Evolutionary conservation across 2,329 filamentous ascomycete species (phyloP).

Genomic region (Sporothrix curviconia): DNA sequence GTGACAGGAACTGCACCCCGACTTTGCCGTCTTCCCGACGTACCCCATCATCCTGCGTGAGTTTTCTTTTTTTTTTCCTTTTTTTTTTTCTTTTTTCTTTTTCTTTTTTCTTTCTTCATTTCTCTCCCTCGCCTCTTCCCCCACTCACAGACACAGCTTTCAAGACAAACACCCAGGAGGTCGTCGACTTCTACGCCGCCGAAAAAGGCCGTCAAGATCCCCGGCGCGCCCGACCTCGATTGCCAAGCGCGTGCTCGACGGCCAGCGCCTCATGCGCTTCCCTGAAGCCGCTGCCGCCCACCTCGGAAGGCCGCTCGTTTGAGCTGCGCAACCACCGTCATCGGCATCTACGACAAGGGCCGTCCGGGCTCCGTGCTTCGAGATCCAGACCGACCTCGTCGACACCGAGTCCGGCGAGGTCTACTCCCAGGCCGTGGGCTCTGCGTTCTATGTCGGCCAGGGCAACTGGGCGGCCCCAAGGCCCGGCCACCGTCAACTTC

Average conservation of each 20-base stretch:
- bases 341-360: conserved; percentile 88
- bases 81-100: background rate
- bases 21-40: conserved; percentile 83
- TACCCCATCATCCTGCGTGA: conserved; percentile 74
- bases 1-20: conserved; percentile 71
- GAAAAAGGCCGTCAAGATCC: conserved; percentile 61
- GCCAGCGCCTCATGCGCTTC: conserved; percentile 73
- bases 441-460: conserved; percentile 74
- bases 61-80: conserved; percentile 23
- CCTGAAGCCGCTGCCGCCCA: conserved; percentile 67
- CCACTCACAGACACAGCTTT: conserved; percentile 46
- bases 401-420: conserved; percentile 62
- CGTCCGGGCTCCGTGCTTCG: conserved; percentile 73
- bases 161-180: conserved; percentile 69
- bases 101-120: no score
- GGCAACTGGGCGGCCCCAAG: conserved; percentile 84
- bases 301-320: conserved; percentile 65
- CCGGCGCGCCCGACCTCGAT: conserved; percentile 71
- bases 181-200: conserved; percentile 76
- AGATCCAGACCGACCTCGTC: conserved; percentile 71
- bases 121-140: no score
- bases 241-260: conserved; percentile 68
- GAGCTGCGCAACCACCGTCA: conserved; percentile 69
- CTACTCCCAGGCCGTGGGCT: conserved; percentile 63
- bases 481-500: conserved; percentile 71